Base-by-base conservation (phyloP, 2,329 filamentous ascomycete species). In the Ophiostoma sp. region DNA sequence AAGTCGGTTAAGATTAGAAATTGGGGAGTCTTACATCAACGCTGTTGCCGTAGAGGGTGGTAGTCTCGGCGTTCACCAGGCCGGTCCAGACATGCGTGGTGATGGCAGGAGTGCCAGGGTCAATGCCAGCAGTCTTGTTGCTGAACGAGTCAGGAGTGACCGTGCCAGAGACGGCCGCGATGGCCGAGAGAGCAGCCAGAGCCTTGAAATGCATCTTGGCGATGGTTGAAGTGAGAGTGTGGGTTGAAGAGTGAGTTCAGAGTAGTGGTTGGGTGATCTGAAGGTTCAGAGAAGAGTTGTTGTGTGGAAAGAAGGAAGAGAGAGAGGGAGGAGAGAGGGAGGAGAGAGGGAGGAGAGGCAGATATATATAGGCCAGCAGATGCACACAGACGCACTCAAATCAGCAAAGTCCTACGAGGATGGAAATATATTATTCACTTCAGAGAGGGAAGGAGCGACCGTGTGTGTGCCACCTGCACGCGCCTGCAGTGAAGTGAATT, bases 51-150 rank as follows among this genome's bases (percentile, higher is more conserved):
- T 67, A 67, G n/a, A 69, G 31, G 4, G 68, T 67, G 17, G n/a
- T 27, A 41, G 35, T 20, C n/a, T 31, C 48, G 13, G 41, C 15
- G 31, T 52, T 23, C 4, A 69, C 33, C 23, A 10, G 15, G 13
- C 68, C 68, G 3, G 68, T 69, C 68, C 68, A 69, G 31, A 67
- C 23, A 33, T 69, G 41, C 8, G 68, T 65, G 17, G 13, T 64
- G 17, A 69, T 17, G 4, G 68, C 57, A 36, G 68, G 68, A 4
- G 57, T 64, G 39, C 68, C 68, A 7, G 33, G 60, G 35, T 62
- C 57, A 1, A n/a, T 27, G 35, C 31, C 33, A 35, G 67, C 48
- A 0, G 35, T 44, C 48, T 60, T 52, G 68, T 65, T 67, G n/a
- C 33, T 67, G 60, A 65, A 65, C 3, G 35, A 2, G 17, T 39